A percentile compares a stretch with the other conserved stretches of the same genome.
Conservation (phyloP, 2,329 filamentous ascomycete genomes). For the Cercospora beticola region DNA sequence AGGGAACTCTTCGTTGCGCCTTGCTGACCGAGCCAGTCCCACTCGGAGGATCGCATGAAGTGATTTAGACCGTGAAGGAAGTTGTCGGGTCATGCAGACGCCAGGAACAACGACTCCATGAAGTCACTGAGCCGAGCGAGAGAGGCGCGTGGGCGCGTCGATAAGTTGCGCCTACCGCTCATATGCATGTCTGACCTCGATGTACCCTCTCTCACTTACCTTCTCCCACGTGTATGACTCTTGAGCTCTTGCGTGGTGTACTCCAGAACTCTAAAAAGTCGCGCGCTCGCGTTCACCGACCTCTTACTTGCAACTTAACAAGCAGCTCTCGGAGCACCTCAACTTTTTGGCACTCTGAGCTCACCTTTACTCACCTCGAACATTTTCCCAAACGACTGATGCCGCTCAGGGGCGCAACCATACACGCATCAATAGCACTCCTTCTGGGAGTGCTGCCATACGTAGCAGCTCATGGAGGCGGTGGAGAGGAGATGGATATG, state of each 20-base stretch:
- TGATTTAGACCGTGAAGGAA: neutral
- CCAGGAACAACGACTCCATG: neutral
- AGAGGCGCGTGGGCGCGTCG: neutral
- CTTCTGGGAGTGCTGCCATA: constrained; percentile 44
- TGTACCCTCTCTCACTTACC: neutral
- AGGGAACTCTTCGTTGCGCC: neutral
- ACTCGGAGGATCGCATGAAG: neutral
- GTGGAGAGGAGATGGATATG: constrained; percentile 32
- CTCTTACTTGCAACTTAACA: neutral
- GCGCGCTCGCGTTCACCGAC: neutral
- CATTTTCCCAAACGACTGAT: constrained; percentile 8
- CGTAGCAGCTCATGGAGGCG: constrained; percentile 44
- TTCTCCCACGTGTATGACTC: neutral
- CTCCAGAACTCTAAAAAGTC: neutral
- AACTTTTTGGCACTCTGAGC: neutral
- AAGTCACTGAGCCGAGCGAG: neutral
- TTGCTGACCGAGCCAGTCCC: neutral
- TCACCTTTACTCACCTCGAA: neutral
- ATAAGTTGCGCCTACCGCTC: neutral
- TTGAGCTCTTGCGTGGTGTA: neutral
- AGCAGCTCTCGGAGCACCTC: neutral
- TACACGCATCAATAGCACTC: constrained; percentile 36
- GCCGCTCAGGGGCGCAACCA: constrained; percentile 12
- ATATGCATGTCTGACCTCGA: neutral
- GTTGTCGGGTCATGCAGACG: neutral